Evolutionary conservation across 2,329 filamentous ascomycete species (phyloP), one percentile per base, ranked within the genome.

Genomic region (Phyllosticta citriasiana): DNA sequence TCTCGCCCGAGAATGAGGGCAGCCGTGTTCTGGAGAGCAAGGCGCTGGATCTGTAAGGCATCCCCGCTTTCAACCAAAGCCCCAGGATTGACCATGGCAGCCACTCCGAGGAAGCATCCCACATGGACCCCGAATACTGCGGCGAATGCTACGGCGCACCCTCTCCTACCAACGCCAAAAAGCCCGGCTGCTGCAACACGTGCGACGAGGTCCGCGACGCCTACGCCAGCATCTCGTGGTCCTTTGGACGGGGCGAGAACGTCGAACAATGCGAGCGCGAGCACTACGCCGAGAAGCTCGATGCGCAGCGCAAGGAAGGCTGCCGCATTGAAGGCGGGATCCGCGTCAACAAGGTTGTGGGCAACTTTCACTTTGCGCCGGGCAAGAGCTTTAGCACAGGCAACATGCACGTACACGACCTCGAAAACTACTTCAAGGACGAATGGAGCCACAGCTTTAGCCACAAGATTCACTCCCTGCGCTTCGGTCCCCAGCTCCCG

Each of bases 321-420:
- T 99, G 94, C 77, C 89, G 94, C 57, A 88, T 99, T 65, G 91
- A 97, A 74, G 94, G 94, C 63, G 85, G 85, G 50, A 84, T 99
- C 67, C 89, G 90, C 55, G 95, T 99, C 66, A 99, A 99, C 82
- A 99, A 99, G 78, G 94, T 99, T 26, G 84, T 99, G 60, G 94
- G 94, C 61, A 99, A 99, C 79, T 99, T 99, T 82, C 94, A 99
- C 76, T 88, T 99, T 68, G 94, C 95, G 0, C 94, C 94, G 1
- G 94, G 94, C 68, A 90, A 93, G 76, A 93, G 88, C 74, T 97
- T 97, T 82, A 96, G 88, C 75, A 96, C 89, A 71, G 91, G 91
- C 67, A 96, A 96, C 78, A 88, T 97, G 84, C 94, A 99, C 77
- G 90, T 97, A 22, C 94, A 99, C 78, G 95, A 99, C 72, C 80